These are phyloP conservation scores for Diaporthe sp. DNA, from an alignment of 2,329 filamentous ascomycete species.

Conservation along the genomic window DNA sequence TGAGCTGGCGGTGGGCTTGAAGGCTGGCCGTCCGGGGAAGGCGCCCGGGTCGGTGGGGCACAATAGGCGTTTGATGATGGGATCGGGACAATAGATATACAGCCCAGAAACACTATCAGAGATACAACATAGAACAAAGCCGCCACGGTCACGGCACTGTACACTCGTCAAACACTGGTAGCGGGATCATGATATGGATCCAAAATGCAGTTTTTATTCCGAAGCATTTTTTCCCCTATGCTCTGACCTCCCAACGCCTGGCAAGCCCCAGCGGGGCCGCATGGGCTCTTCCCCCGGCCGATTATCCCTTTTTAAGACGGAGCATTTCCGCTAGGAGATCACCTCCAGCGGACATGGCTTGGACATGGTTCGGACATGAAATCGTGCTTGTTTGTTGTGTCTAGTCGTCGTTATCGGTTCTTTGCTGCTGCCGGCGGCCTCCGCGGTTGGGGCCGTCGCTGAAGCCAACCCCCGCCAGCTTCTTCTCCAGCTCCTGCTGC, in stretches of 20 bases:
- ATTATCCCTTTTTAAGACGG: slow-evolving; percentile 20
- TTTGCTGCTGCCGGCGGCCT: slow-evolving; percentile 43
- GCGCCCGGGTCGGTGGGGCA: background rate
- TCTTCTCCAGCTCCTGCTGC: slow-evolving; percentile 77
- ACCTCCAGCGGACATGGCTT: background rate
- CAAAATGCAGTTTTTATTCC: slow-evolving; percentile 39
- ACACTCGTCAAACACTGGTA: background rate
- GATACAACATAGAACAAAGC: slow-evolving; percentile 30
- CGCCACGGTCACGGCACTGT: slow-evolving; percentile 11
- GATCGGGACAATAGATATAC: slow-evolving; percentile 6
- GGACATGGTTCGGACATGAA: slow-evolving; percentile 24
- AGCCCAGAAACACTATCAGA: background rate
- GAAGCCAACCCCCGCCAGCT: slow-evolving; percentile 57
- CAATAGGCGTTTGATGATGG: slow-evolving; percentile 8
- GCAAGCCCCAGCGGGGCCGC: slow-evolving; percentile 21
- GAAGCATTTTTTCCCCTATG: slow-evolving; percentile 37
- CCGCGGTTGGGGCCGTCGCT: slow-evolving; percentile 48
- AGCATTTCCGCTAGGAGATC: slow-evolving; percentile 1
- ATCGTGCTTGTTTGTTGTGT: background rate
- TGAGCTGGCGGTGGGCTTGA: slow-evolving; percentile 41
- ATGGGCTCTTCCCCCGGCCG: background rate
- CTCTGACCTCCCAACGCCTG: slow-evolving; percentile 40
- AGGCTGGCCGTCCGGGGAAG: background rate
- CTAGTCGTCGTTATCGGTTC: slow-evolving; percentile 39
- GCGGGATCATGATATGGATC: slow-evolving; percentile 20